phyloP scores from a whole-genome alignment of 1,284 basidiomycete genomes.

The Malassezia nana region DNA sequence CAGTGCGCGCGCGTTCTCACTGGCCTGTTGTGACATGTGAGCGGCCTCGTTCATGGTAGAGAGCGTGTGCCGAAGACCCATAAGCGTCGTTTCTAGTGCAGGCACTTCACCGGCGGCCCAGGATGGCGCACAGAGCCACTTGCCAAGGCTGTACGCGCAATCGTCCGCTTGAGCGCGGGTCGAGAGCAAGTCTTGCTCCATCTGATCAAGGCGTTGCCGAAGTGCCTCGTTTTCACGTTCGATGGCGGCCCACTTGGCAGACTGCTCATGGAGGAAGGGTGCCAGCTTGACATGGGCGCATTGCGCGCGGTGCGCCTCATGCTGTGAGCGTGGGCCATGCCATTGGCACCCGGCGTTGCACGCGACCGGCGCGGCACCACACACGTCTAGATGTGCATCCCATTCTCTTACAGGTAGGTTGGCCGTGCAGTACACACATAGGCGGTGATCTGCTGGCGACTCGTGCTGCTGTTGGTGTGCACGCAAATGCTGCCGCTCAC shows the following conservation, averaged over 20 bases:
- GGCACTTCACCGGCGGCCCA: not conserved
- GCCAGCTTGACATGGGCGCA: not conserved
- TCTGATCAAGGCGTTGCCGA: not conserved
- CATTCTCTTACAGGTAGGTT: not conserved
- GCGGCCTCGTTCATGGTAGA: not conserved
- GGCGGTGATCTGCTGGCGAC: not conserved
- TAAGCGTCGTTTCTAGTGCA: not conserved
- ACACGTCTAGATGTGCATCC: not conserved
- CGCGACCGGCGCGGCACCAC: not conserved
- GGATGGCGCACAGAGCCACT: not conserved
- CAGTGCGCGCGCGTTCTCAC: not conserved
- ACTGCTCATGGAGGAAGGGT: not conserved
- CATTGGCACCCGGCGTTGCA: not conserved
- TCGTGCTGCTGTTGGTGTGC: not conserved
- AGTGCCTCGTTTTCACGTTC: not conserved
- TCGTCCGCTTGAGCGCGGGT: not conserved
- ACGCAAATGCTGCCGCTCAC: not conserved
- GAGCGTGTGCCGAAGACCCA: not conserved
- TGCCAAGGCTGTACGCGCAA: conserved; percentile 4
- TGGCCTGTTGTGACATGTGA: not conserved
- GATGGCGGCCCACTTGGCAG: not conserved
- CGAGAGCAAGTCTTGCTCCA: not conserved
- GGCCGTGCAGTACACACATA: not conserved
- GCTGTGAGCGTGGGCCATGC: not conserved
- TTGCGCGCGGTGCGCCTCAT: not conserved